Conservation (phyloP, 2,329 filamentous ascomycete species). For the Helminthosporium solani region DNA sequence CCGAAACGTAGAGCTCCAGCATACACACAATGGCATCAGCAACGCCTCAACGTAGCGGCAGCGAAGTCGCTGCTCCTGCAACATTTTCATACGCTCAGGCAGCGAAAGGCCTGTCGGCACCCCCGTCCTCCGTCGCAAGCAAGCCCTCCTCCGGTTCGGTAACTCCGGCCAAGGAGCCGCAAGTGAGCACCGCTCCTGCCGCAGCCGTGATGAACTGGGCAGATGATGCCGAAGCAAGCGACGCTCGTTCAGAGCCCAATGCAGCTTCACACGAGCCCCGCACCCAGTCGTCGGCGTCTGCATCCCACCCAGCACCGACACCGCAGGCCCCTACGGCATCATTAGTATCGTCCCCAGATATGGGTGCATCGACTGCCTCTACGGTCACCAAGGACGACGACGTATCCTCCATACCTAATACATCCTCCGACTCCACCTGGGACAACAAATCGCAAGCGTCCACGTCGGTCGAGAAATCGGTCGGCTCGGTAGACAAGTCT, state of each 20-base stretch:
- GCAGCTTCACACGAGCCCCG: conserved; percentile 23
- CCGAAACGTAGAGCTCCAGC: conserved; percentile 9
- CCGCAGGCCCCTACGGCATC: conserved; percentile 21
- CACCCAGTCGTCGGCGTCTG: conserved; percentile 19
- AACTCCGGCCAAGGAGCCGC: conserved; percentile 45
- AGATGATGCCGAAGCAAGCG: conserved; percentile 50
- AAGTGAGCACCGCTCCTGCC: conserved; percentile 22
- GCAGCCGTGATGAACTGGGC: conserved; percentile 47
- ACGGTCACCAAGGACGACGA: conserved; percentile 62
- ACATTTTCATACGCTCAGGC: conserved; percentile 94
- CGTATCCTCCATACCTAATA: conserved; percentile 61
- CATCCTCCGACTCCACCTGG: conserved; percentile 66
- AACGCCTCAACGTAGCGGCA: conserved; percentile 13
- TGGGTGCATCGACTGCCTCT: conserved; percentile 54
- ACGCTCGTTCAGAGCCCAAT: conserved; percentile 28
- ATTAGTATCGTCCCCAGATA: conserved; percentile 54
- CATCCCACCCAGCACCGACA: conserved; percentile 15
- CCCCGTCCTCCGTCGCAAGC: conserved; percentile 46
- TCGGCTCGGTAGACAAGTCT: conserved; percentile 51
- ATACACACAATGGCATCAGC: conserved; percentile 33
- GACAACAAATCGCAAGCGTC: conserved; percentile 65
- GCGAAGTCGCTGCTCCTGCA: conserved; percentile 45
- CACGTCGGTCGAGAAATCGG: conserved; percentile 64
- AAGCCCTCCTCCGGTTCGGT: conserved; percentile 48
- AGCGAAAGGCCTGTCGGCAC: conserved; percentile 71